Evolutionary conservation across 1,139 yeast genomes (phyloP), one percentile per base, ranked within the genome.

Genomic region (Tardiomyces blankii): DNA sequence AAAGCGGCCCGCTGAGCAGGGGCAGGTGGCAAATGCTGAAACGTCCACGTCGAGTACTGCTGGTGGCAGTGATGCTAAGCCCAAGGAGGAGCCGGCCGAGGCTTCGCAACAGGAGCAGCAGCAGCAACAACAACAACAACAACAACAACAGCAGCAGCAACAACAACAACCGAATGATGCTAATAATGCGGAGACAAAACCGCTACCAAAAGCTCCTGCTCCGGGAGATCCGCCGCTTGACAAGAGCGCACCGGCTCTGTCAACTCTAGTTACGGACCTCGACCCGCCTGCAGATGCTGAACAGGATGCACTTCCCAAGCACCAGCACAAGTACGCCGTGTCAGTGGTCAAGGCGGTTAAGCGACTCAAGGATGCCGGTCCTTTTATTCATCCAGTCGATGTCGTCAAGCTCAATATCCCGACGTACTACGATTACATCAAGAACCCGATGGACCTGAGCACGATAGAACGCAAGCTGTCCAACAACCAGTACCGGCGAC

Each of bases 371-470:
- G 98, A 93, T 66, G 95, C 97, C 1, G 79, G 74, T 23, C 98
- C 98, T 2, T 91, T 91, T 62, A 60, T 86, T 43, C 78, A 72
- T 47, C 98, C 98, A 0, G 99, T 91, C 39, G 97, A 91, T 61
- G 83, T 77, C 3, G 81, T 85, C 46, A 87, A 86, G 61, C 75
- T 88, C 53, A 88, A 89, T 59, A 84, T 93, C 49, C 99, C 98
- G 2, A 79, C 85, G 49, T 91, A 91, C 63, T 86, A 82, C 63
- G 87, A 87, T 58, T 80, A 78, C 58, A 80, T 93, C 56, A 75
- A 77, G 51, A 72, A 84, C 54, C 99, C 99, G 39, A 91, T 93
- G 97, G 97, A 89, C 64, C 70, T 91, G 43, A 76, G 89, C 5
- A 88, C 97, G 2, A 85, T 91, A 55, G 98, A 93, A 63, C 77